Evolutionary conservation across 257 asterid genomes (phyloP).

Genomic region (Capsicum baccatum): DNA sequence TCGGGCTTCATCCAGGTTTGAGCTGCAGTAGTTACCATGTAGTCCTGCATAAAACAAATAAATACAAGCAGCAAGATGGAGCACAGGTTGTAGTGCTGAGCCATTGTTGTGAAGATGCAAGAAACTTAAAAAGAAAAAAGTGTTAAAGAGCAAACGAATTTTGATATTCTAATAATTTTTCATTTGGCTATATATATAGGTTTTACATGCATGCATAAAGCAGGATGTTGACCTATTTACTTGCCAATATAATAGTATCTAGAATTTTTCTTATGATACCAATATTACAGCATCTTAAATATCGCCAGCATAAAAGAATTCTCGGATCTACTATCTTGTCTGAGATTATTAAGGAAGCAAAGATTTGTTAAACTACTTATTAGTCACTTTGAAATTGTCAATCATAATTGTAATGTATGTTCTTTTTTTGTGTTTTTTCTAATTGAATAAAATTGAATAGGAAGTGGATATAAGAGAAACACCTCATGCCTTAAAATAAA

Average conservation of each 20-base stretch:
- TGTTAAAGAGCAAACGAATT: neutral
- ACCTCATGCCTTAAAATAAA: neutral
- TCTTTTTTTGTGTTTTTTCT: neutral
- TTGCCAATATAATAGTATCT: neutral
- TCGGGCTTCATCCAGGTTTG: neutral
- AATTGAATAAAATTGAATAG: neutral
- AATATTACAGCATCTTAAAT: too few relatives aligned
- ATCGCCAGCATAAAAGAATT: too few relatives aligned
- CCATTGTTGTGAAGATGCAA: neutral
- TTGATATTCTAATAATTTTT: neutral
- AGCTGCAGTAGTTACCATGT: neutral
- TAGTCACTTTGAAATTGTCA: neutral
- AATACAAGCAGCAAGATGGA: neutral
- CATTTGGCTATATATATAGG: neutral
- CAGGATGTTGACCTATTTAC: slow-evolving; percentile 32
- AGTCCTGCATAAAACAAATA: slow-evolving; percentile 18
- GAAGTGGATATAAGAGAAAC: neutral
- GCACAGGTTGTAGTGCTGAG: neutral
- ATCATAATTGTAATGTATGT: neutral
- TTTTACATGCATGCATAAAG: slow-evolving; percentile 31
- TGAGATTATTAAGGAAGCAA: neutral
- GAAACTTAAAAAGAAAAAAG: neutral
- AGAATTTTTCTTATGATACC: neutral
- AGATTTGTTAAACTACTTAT: neutral
- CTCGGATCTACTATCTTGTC: neutral